Conservation (phyloP, 225 moss, liverwort and hornwort genomes). For the Marchantia polymorpha region DNA sequence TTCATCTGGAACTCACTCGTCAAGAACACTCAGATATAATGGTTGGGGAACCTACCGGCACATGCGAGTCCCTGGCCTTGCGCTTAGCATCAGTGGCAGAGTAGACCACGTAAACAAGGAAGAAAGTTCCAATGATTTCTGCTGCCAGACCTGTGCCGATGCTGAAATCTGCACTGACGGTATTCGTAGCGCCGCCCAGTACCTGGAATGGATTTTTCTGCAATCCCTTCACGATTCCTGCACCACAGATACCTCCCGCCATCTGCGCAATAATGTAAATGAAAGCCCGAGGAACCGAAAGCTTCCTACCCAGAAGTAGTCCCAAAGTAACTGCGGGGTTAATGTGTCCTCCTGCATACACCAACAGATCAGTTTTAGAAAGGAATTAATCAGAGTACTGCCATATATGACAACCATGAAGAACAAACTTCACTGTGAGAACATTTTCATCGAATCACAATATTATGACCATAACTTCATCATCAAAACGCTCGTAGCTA, state of each 20-base stretch:
- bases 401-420: too few relatives aligned
- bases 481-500: too few relatives aligned
- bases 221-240: constrained; percentile 41
- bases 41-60: constrained; percentile 29
- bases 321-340: constrained; percentile 49
- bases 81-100: constrained; percentile 46
- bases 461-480: too few relatives aligned
- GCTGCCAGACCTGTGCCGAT: constrained; percentile 39
- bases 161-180: constrained; percentile 30
- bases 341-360: constrained; percentile 41
- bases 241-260: constrained; percentile 35
- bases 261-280: constrained; percentile 35
- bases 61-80: constrained; percentile 37
- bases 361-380: too few relatives aligned
- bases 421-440: too few relatives aligned
- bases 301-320: constrained; percentile 28
- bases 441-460: too few relatives aligned
- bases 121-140: constrained; percentile 45
- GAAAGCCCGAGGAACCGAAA: constrained; percentile 32
- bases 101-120: constrained; percentile 45
- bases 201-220: constrained; percentile 37
- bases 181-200: constrained; percentile 38
- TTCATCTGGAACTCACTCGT: not conserved
- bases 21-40: not conserved
- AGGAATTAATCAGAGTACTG: too few relatives aligned